Conservation (phyloP, 169 alveolate species). For the Plasmodium vivax region DNA sequence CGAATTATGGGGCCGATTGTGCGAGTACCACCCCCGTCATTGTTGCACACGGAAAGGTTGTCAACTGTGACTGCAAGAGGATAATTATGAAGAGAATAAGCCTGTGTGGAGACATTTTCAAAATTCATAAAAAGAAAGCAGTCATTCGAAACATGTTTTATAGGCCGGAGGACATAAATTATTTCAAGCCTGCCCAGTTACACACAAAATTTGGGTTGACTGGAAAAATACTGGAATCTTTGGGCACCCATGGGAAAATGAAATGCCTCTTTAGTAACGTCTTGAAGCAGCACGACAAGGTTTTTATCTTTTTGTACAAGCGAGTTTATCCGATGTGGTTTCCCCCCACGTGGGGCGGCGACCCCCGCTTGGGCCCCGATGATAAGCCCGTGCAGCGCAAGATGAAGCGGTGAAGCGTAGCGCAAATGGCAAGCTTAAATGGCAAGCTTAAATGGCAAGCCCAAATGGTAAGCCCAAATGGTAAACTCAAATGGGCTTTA, state of each 20-base stretch:
- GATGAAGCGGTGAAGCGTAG: neutral
- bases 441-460: no score
- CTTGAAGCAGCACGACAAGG: constrained; percentile 96
- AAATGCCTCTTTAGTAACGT: constrained; percentile 96
- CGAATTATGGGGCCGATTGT: neutral
- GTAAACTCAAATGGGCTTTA: neutral
- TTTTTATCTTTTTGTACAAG: constrained; percentile 93
- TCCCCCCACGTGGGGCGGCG: constrained; percentile 84
- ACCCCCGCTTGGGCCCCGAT: constrained; percentile 61
- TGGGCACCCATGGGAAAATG: constrained; percentile 99
- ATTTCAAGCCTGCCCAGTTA: constrained; percentile 97
- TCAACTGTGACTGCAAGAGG: constrained; percentile 93
- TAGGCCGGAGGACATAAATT: constrained; percentile 96
- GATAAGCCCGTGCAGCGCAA: constrained; percentile 27
- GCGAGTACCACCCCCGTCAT: neutral
- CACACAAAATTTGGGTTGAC: constrained; percentile 97
- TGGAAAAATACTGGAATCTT: constrained; percentile 96
- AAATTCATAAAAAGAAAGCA: constrained; percentile 95
- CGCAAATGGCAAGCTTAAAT: neutral
- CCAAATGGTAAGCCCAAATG: neutral
- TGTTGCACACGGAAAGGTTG: constrained; percentile 91
- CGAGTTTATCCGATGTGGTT: constrained; percentile 94
- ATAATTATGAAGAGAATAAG: constrained; percentile 96
- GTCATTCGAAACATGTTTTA: constrained; percentile 98
- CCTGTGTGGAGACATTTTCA: constrained; percentile 97